These are phyloP conservation scores for Suillus luteus DNA, from an alignment of 768 basidiomycete genomes.

Conservation along the genomic window DNA sequence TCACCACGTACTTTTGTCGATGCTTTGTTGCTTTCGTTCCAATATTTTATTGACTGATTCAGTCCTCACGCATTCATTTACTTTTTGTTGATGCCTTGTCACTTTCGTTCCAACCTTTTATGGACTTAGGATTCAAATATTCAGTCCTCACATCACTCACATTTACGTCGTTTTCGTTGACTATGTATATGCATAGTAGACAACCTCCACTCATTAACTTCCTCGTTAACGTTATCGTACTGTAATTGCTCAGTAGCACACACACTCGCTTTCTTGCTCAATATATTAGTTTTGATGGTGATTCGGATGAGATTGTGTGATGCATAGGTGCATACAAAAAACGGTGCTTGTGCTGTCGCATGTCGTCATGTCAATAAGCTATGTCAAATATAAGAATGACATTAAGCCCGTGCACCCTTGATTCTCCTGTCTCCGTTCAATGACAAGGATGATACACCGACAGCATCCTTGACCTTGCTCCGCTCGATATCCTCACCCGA, in stretches of 20 bases:
- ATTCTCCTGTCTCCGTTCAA: conserved; percentile 88
- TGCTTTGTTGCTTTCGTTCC: too few relatives aligned
- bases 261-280: background rate
- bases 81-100: too few relatives aligned
- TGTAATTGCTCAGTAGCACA: background rate
- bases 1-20: too few relatives aligned
- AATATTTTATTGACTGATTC: too few relatives aligned
- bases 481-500: conserved; percentile 86
- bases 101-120: too few relatives aligned
- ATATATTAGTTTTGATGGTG: background rate
- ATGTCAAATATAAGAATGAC: conserved; percentile 21
- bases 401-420: conserved; percentile 72
- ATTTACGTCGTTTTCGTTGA: background rate
- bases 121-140: too few relatives aligned
- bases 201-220: background rate
- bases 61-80: too few relatives aligned
- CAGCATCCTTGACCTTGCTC: conserved; percentile 76
- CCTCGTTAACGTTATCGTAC: background rate
- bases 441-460: conserved; percentile 54
- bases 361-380: conserved; percentile 20
- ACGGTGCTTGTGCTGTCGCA: conserved; percentile 18
- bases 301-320: conserved; percentile 7
- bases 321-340: conserved; percentile 34
- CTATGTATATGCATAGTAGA: background rate
- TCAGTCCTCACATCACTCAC: too few relatives aligned